phyloP scores from a whole-genome alignment of 192 early-diverging fungal genomes.

The Rhizoclosmatium sp. region DNA sequence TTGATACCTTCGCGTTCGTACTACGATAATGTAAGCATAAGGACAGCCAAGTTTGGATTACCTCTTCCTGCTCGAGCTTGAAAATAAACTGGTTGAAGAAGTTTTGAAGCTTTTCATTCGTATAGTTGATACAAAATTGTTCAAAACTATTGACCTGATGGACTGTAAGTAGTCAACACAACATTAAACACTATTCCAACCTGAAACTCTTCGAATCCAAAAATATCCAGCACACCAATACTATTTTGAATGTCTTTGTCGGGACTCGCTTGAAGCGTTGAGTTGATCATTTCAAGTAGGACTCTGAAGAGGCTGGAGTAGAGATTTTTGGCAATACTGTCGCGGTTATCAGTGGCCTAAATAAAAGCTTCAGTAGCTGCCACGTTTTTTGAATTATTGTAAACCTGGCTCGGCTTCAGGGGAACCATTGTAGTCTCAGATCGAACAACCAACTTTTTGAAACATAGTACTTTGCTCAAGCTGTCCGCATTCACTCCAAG shows the following conservation, averaged over 20 bases:
- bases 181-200: constrained; percentile 39
- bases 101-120: constrained; percentile 62
- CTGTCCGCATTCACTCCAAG: constrained; percentile 78
- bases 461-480: constrained; percentile 80
- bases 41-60: constrained; percentile 28
- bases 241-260: constrained; percentile 44
- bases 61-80: constrained; percentile 67
- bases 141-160: constrained; percentile 63
- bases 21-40: constrained; percentile 37
- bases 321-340: constrained; percentile 62
- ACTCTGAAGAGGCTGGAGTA: constrained; percentile 62
- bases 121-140: constrained; percentile 64
- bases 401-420: constrained; percentile 79
- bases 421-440: constrained; percentile 91
- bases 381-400: constrained; percentile 1
- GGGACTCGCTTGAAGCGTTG: constrained; percentile 42
- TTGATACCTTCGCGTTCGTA: constrained; percentile 63
- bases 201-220: constrained; percentile 62
- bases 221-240: constrained; percentile 67
- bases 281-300: constrained; percentile 63
- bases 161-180: background rate
- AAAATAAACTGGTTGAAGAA: constrained; percentile 69
- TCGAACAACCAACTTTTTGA: constrained; percentile 86
- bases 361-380: background rate
- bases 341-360: constrained; percentile 65